These are phyloP conservation scores for Rutstroemia sp. DNA, from an alignment of 2,329 filamentous ascomycete genomes.

Conservation along the genomic window DNA sequence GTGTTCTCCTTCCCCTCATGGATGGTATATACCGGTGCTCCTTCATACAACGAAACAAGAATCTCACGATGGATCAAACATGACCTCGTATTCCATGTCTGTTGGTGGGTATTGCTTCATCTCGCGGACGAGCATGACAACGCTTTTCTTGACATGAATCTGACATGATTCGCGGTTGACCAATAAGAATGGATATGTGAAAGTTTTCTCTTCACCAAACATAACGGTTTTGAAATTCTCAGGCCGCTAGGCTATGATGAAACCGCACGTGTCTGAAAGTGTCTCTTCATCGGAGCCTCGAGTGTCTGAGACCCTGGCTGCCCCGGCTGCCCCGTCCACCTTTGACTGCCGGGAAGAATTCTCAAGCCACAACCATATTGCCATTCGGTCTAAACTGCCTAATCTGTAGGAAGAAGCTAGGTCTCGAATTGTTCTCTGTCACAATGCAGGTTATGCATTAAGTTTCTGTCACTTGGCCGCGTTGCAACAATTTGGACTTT, in stretches of 20 bases:
- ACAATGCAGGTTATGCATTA: conserved; percentile 1
- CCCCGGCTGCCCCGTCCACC: too few species aligned
- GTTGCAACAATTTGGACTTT: background rate
- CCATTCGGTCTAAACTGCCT: background rate
- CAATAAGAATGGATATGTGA: background rate
- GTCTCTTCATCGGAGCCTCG: background rate
- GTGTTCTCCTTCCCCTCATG: background rate
- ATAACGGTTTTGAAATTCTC: background rate
- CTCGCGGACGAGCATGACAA: background rate
- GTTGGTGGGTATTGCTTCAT: too few species aligned
- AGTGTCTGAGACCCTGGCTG: background rate
- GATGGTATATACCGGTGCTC: background rate
- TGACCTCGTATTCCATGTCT: background rate
- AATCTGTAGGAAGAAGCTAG: background rate
- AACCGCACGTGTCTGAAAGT: conserved; percentile 1
- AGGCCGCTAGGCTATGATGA: background rate
- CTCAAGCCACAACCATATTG: background rate
- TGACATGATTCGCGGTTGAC: background rate
- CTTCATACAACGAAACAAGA: background rate
- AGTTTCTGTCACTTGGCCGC: background rate
- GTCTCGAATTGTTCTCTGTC: background rate
- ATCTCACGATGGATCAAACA: background rate
- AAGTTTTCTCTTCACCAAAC: background rate
- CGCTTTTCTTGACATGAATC: background rate
- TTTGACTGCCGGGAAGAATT: background rate